phyloP scores from a whole-genome alignment of 78 protist genomes.

The Dictyostelium discoideum region dicty_2.7 NC_007088.5:4239001-4239500 shows the following conservation, averaged over 20 bases:
- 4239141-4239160: not conserved
- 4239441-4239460: not conserved
- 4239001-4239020: not conserved
- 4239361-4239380: conserved; percentile 27
- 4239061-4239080: not conserved
- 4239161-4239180: not conserved
- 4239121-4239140: not conserved
- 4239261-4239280: conserved; percentile 15
- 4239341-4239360: conserved; percentile 6
- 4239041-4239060: conserved; percentile 15
- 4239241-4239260: conserved; percentile 21
- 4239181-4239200: not conserved
- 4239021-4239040: not conserved
- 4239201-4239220: not conserved
- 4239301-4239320: conserved; percentile 29
- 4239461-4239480: not conserved
- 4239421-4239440: conserved; percentile 24
- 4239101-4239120: not conserved
- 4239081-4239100: conserved; percentile 7
- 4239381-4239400: conserved; percentile 10
- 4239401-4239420: not conserved
- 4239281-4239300: conserved; percentile 6
- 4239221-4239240: conserved; percentile 8
- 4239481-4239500: not conserved
- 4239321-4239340: conserved; percentile 1